Evolutionary conservation across 805 yeast species (phyloP).

Genomic region (Ogataea haglerorum): DNA sequence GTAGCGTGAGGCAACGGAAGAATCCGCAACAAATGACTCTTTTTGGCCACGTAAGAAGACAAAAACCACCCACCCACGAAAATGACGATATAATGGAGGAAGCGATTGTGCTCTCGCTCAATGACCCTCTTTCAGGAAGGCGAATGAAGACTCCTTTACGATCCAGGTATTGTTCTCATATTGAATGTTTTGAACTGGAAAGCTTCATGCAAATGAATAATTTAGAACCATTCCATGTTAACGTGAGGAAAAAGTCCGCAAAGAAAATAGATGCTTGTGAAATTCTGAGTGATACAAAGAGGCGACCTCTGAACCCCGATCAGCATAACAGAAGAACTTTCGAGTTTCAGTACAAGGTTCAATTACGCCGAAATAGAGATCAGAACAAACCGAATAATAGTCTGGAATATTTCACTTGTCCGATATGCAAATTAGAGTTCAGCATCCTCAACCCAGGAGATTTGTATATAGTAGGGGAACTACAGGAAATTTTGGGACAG

Average conservation of each 20-base stretch:
- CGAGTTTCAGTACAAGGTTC: slow-evolving; percentile 23
- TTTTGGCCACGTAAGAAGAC: background rate
- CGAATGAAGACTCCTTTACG: slow-evolving; percentile 30
- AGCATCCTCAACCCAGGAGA: slow-evolving; percentile 32
- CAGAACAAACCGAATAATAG: slow-evolving; percentile 23
- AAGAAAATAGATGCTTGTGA: slow-evolving; percentile 17
- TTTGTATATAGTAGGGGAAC: slow-evolving; percentile 31
- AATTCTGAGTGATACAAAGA: slow-evolving; percentile 27
- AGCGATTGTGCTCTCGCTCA: slow-evolving; percentile 28
- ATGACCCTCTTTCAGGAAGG: slow-evolving; percentile 34
- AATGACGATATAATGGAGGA: slow-evolving; percentile 32
- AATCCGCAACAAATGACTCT: background rate
- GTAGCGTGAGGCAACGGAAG: background rate
- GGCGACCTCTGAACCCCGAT: slow-evolving; percentile 20
- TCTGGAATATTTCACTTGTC: slow-evolving; percentile 33
- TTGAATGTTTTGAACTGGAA: slow-evolving; percentile 34
- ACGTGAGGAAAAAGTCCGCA: slow-evolving; percentile 19
- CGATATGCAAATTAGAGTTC: slow-evolving; percentile 35
- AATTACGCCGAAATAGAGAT: slow-evolving; percentile 18
- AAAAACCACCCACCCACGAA: background rate
- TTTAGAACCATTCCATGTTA: slow-evolving; percentile 28
- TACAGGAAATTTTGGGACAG: slow-evolving; percentile 26
- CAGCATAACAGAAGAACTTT: slow-evolving; percentile 23
- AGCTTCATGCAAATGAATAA: slow-evolving; percentile 30
- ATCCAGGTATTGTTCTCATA: slow-evolving; percentile 32